Evolutionary conservation across 306 rosid species (phyloP).

Genomic region (Citrullus mucosospermus): DNA sequence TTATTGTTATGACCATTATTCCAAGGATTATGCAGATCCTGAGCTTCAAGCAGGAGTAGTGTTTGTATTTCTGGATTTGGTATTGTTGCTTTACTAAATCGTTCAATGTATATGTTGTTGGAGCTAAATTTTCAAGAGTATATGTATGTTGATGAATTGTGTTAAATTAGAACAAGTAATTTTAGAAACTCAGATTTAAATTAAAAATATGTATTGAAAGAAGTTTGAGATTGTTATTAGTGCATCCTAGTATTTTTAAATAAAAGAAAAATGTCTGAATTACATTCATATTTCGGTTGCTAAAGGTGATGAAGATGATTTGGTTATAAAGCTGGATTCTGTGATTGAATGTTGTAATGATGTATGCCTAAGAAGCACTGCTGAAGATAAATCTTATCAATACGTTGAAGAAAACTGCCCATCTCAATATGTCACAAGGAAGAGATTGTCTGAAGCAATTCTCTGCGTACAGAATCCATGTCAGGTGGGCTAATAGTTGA

Average conservation of each 20-base stretch:
- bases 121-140: not conserved
- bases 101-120: not conserved
- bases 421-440: conserved; percentile 26
- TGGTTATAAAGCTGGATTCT: conserved; percentile 44
- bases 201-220: not conserved
- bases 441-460: conserved; percentile 42
- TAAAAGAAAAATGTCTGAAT: not conserved
- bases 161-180: not conserved
- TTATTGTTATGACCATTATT: not conserved
- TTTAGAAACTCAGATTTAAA: not conserved
- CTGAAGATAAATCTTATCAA: conserved; percentile 22
- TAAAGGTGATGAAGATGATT: conserved; percentile 48
- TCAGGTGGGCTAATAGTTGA: conserved; percentile 38
- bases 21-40: not conserved
- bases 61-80: not conserved
- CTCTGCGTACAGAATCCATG: conserved; percentile 26
- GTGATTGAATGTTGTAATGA: conserved; percentile 57
- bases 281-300: conserved; percentile 11
- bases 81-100: not conserved
- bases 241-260: conserved; percentile 1
- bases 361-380: conserved; percentile 12
- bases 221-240: not conserved
- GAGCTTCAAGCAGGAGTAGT: not conserved
- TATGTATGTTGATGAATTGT: not conserved
- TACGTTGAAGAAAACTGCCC: conserved; percentile 23